These are phyloP conservation scores for Sporothrix brasiliensis DNA, from an alignment of 2,329 filamentous ascomycete genomes.

Conservation along the genomic window DNA sequence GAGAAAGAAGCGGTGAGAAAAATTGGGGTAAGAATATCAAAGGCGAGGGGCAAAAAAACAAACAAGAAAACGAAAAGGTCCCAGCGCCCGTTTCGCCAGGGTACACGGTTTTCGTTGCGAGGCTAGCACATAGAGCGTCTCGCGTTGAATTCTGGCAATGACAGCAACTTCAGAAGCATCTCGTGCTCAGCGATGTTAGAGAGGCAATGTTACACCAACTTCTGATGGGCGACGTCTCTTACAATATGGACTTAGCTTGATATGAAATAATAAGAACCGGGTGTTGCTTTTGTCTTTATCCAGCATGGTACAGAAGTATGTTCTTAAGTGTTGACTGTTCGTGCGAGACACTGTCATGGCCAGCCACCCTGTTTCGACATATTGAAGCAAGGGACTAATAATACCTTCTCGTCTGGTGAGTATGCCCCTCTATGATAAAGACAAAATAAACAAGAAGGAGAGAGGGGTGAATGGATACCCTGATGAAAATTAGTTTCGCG, in stretches of 20 bases:
- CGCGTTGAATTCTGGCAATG: neutral
- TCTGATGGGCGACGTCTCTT: no score
- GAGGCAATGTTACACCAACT: neutral
- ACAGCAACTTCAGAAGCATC: neutral
- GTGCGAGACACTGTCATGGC: neutral
- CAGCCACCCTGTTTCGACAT: neutral
- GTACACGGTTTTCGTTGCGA: constrained; percentile 11
- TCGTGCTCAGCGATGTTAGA: neutral
- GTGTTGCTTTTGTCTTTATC: neutral
- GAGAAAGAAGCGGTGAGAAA: constrained; percentile 29
- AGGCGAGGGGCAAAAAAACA: constrained; percentile 13
- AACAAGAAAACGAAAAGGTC: neutral
- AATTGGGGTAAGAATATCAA: neutral
- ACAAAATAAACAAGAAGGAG: neutral
- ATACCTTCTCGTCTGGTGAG: no score
- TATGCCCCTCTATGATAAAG: constrained; percentile 6
- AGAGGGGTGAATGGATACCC: constrained; percentile 18
- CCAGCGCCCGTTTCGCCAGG: constrained; percentile 2
- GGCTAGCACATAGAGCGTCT: constrained; percentile 6
- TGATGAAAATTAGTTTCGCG: neutral
- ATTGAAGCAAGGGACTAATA: neutral
- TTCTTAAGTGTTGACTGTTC: neutral
- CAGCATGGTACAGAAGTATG: neutral
- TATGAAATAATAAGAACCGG: neutral
- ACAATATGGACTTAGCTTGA: neutral